Percentiles rank a stretch among this genome's conserved stretches.
Conservation (phyloP, 192 early-diverging fungal genomes). For the Backusella australiensis region DNA sequence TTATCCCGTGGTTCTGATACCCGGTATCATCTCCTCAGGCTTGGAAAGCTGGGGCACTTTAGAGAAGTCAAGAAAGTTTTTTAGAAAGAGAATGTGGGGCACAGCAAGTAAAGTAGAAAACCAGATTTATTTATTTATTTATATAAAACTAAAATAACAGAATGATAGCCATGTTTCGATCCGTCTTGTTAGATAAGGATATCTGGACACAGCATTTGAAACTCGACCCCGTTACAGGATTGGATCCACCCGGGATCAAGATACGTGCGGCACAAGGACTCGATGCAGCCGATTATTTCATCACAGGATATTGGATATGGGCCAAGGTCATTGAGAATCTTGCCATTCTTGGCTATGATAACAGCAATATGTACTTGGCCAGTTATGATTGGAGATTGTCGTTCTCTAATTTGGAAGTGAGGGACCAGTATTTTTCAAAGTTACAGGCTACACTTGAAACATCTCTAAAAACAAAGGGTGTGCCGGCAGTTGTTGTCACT, state of each 20-base stretch:
- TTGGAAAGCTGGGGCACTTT: constrained; percentile 86
- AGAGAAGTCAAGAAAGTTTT: constrained; percentile 78
- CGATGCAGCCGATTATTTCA: constrained; percentile 89
- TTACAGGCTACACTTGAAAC: constrained; percentile 75
- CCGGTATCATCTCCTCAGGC: constrained; percentile 85
- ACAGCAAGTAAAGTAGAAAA: constrained; percentile 52
- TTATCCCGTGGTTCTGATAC: constrained; percentile 77
- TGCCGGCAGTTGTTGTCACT: constrained; percentile 53
- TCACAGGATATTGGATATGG: constrained; percentile 91
- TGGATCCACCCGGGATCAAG: constrained; percentile 80
- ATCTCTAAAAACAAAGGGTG: constrained; percentile 40
- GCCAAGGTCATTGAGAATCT: constrained; percentile 80
- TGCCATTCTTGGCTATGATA: constrained; percentile 82
- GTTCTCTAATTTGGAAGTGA: constrained; percentile 70
- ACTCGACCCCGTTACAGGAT: constrained; percentile 77
- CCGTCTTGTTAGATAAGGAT: constrained; percentile 81
- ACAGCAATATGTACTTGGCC: constrained; percentile 83
- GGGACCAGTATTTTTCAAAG: constrained; percentile 81
- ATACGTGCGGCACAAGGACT: constrained; percentile 82
- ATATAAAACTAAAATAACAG: background rate
- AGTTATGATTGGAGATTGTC: constrained; percentile 90
- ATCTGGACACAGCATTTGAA: constrained; percentile 85
- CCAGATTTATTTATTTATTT: background rate
- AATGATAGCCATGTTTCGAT: constrained; percentile 75
- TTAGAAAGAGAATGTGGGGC: constrained; percentile 87